These are phyloP conservation scores for Suillus clintonianus DNA, from an alignment of 768 basidiomycete genomes.

Conservation along the genomic window DNA sequence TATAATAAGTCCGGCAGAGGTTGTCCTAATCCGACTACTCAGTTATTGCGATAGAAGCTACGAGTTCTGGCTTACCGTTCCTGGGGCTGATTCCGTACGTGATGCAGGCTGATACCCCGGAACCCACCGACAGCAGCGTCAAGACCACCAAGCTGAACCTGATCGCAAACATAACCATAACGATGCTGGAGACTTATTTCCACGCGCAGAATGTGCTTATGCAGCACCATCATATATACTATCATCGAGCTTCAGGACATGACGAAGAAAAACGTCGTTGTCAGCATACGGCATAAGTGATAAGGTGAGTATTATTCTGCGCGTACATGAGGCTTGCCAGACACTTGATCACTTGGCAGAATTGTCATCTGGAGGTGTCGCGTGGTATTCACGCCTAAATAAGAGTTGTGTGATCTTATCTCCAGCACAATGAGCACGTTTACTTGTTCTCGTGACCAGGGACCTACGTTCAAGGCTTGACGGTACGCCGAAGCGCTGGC, in stretches of 20 bases:
- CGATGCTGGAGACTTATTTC: not conserved
- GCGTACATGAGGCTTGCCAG: not conserved
- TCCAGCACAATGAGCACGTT: not conserved
- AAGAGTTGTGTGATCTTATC: slow-evolving; percentile 2
- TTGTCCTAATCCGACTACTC: not conserved
- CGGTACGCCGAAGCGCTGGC: not conserved
- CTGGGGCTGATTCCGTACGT: not conserved
- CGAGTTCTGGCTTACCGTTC: not conserved
- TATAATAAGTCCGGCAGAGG: slow-evolving; percentile 1
- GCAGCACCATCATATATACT: not conserved
- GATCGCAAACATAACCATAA: not conserved
- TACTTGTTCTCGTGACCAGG: not conserved
- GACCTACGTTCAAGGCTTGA: not conserved
- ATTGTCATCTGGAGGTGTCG: not conserved
- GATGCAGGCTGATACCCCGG: not conserved
- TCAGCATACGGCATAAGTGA: not conserved
- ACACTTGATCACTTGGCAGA: not conserved
- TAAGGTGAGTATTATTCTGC: slow-evolving; percentile 5
- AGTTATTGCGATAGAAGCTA: not conserved
- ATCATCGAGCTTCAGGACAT: not conserved
- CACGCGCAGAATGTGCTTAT: not conserved
- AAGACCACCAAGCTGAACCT: not conserved
- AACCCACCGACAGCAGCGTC: not conserved
- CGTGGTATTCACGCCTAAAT: not conserved
- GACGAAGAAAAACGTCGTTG: not conserved